Evolutionary conservation across 1,284 basidiomycete genomes (phyloP), one percentile per base, ranked within the genome.

Genomic region (Phellinidium pouzarii): DNA sequence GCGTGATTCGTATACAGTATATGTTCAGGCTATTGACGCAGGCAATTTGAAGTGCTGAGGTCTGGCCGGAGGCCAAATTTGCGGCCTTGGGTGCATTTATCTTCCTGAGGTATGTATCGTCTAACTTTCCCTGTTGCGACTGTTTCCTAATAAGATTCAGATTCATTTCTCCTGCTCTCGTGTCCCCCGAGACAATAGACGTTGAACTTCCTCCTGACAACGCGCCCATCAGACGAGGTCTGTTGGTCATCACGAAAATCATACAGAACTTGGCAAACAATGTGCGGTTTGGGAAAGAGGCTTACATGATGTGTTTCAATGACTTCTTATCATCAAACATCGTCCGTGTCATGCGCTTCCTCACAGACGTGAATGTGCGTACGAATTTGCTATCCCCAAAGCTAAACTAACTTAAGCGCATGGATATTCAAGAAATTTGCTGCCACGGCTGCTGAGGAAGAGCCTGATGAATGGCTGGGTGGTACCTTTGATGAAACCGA

Each of bases 201-300:
- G 74, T 95, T 43, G 84, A 91, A 57, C 64, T 91, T 0, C 86
- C 87, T 0, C 77, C 77, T 43, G 86, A 87, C 37, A 65, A 72
- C 36, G 66, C 67, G 52, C 65, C 72, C 59, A 69, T 90, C 42
- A 83, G 89, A 25, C 80, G 87, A 47, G 91, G 89, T 2, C 72
- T 95, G 20, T 83, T 91, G 72, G 71, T 90, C 48, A 87, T 95
- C 57, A 89, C 91, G 36, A 94, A 94, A 68, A 85, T 95, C 52
- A 85, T 94, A 45, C 91, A 95, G 67, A 94, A 92, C 63, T 70
- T 95, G 29, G 91, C 91, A 11, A 96, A 95, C 70, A 94, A 95
- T 60, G 87, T 94, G 37, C 81, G 90, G 60, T 94, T 94, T 60
- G 90, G 87, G 26, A 90, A 91, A 65, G 92, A 94, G 63, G 78